These are phyloP conservation scores for Pseudodiploospora longispora DNA, from an alignment of 2,329 filamentous ascomycete species.

Conservation along the genomic window DNA sequence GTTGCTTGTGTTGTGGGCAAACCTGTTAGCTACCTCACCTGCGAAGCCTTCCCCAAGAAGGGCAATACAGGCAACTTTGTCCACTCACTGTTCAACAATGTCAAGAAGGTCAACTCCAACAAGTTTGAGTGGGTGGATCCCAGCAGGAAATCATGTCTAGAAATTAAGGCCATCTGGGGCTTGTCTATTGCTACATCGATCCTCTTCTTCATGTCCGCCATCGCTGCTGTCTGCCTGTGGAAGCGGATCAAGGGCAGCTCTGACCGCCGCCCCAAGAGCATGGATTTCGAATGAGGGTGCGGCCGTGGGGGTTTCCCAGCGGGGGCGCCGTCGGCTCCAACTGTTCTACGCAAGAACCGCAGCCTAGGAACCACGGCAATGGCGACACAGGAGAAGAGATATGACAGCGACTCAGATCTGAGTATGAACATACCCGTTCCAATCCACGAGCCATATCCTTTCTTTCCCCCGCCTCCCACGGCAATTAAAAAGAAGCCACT, in stretches of 20 bases:
- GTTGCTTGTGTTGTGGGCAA: slow-evolving; percentile 71
- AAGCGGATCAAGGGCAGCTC: slow-evolving; percentile 41
- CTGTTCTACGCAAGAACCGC: slow-evolving; percentile 16
- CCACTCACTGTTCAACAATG: slow-evolving; percentile 33
- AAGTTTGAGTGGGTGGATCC: slow-evolving; percentile 40
- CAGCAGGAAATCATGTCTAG: slow-evolving; percentile 60
- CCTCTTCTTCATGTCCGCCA: slow-evolving; percentile 56
- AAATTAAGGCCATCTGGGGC: slow-evolving; percentile 85
- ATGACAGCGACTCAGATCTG: slow-evolving; percentile 21
- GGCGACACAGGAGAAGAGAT: slow-evolving; percentile 19
- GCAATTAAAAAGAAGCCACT: slow-evolving; percentile 19
- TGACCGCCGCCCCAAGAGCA: slow-evolving; percentile 23
- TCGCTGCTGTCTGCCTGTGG: slow-evolving; percentile 55
- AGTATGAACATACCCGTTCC: slow-evolving; percentile 15
- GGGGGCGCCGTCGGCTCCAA: slow-evolving; percentile 12
- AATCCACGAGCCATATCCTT: slow-evolving; percentile 15
- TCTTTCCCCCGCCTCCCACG: slow-evolving; percentile 29
- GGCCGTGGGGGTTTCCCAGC: slow-evolving; percentile 30
- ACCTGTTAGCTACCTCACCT: slow-evolving; percentile 71
- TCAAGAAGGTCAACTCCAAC: slow-evolving; percentile 12
- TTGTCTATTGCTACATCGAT: slow-evolving; percentile 71
- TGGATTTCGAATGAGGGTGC: slow-evolving; percentile 45
- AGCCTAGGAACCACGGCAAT: slow-evolving; percentile 32
- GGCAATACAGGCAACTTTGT: slow-evolving; percentile 38
- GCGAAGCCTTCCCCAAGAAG: slow-evolving; percentile 41